phyloP scores from a whole-genome alignment of 169 alveolate genomes.

The Cryptosporidium canis region DNA sequence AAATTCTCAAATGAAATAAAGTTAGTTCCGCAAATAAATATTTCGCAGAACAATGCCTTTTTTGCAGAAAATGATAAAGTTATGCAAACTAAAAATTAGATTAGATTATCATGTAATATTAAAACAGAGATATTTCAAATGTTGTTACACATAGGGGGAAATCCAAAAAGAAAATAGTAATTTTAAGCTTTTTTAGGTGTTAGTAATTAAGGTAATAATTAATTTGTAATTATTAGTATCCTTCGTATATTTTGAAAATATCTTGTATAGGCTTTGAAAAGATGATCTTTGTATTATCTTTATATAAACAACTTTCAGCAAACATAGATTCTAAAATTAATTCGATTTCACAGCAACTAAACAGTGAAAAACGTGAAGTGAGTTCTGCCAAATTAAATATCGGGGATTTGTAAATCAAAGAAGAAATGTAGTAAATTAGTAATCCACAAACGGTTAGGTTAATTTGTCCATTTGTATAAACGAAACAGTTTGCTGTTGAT shows the following conservation, averaged over 20 bases:
- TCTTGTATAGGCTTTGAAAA: slow-evolving; percentile 37
- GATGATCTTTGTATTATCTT: slow-evolving; percentile 9
- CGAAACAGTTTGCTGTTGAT: slow-evolving; percentile 2
- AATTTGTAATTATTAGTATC: not conserved
- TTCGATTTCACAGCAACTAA: slow-evolving; percentile 35
- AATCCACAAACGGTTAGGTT: slow-evolving; percentile 27
- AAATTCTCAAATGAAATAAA: not conserved
- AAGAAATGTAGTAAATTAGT: slow-evolving; percentile 22
- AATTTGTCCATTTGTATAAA: slow-evolving; percentile 25
- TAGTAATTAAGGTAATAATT: not conserved
- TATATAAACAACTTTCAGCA: slow-evolving; percentile 43
- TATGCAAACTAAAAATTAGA: not conserved
- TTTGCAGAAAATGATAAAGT: not conserved
- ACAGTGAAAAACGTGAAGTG: slow-evolving; percentile 25
- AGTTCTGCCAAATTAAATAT: slow-evolving; percentile 9
- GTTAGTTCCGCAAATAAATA: not conserved
- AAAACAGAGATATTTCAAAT: not conserved
- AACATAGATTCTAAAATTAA: slow-evolving; percentile 50
- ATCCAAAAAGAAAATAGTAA: not conserved
- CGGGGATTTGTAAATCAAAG: slow-evolving; percentile 28
- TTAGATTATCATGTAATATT: not conserved
- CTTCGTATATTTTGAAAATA: slow-evolving; percentile 35
- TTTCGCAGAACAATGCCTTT: not conserved
- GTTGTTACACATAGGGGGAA: not conserved
- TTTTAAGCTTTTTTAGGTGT: not conserved